phyloP scores from a whole-genome alignment of 495 filamentous ascomycete genomes.

The Cercophora scortea region DNA sequence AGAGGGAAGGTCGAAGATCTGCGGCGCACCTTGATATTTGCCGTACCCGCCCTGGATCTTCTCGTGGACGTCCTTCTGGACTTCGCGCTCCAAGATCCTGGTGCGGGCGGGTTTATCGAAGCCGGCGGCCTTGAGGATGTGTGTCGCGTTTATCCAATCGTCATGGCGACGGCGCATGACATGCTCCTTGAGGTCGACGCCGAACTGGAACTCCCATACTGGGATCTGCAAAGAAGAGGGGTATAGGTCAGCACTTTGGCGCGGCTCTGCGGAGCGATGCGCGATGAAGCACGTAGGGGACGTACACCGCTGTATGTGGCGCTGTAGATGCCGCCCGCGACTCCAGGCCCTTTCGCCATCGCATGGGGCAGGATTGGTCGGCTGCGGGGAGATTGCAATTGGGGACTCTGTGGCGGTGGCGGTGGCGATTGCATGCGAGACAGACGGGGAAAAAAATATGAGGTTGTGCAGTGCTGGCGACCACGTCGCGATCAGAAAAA shows the following conservation, averaged over 20 bases:
- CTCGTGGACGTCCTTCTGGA: conserved; percentile 92
- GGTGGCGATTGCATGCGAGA: neutral
- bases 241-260: neutral
- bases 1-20: conserved; percentile 4
- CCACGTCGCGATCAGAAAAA: neutral
- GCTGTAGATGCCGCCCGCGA: conserved; percentile 57
- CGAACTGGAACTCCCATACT: conserved; percentile 82
- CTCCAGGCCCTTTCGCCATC: conserved; percentile 31
- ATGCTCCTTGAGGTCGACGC: conserved; percentile 57
- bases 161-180: conserved; percentile 87
- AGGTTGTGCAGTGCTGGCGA: neutral
- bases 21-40: conserved; percentile 79
- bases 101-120: conserved; percentile 83
- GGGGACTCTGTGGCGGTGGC: neutral
- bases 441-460: neutral
- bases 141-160: conserved; percentile 90
- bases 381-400: neutral
- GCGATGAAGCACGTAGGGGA: conserved; percentile 10
- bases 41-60: conserved; percentile 98
- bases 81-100: conserved; percentile 89
- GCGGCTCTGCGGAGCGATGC: neutral
- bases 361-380: conserved; percentile 1
- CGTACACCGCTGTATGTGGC: conserved; percentile 92
- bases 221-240: conserved; percentile 55
- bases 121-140: conserved; percentile 73